Conservation (phyloP, 2,329 filamentous ascomycete genomes). For the Torrubiella hemipterigena region DNA sequence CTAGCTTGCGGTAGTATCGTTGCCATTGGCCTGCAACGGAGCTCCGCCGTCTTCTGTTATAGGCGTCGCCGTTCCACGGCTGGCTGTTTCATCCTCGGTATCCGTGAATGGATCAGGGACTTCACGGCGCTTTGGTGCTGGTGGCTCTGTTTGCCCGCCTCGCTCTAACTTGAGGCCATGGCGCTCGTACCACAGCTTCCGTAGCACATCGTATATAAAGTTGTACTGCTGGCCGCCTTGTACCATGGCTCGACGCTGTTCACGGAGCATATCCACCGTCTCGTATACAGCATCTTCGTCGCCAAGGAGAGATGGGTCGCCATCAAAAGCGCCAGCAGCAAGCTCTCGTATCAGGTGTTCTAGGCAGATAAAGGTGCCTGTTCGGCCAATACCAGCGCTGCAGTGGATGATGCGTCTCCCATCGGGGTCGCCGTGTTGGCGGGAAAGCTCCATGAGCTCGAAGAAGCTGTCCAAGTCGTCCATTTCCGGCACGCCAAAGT, state of each 20-base stretch:
- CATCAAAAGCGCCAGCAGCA: constrained; percentile 54
- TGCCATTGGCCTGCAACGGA: too few relatives aligned
- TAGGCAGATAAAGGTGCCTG: constrained; percentile 91
- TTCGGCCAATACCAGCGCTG: constrained; percentile 87
- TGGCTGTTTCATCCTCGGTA: too few relatives aligned
- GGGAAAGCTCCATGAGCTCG: constrained; percentile 56
- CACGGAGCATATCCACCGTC: constrained; percentile 67
- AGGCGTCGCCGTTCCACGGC: too few relatives aligned
- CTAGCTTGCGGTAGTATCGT: too few relatives aligned
- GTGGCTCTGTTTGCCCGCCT: too few relatives aligned
- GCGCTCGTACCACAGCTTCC: constrained; percentile 61
- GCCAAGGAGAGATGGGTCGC: constrained; percentile 15
- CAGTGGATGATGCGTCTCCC: constrained; percentile 71
- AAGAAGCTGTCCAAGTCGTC: constrained; percentile 58
- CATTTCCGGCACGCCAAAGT: constrained; percentile 70
- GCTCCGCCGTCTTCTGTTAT: too few relatives aligned
- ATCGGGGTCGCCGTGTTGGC: constrained; percentile 38
- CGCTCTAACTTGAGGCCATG: too few relatives aligned
- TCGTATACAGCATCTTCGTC: constrained; percentile 57
- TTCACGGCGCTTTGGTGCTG: too few relatives aligned
- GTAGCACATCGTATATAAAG: constrained; percentile 81
- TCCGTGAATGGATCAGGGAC: too few relatives aligned
- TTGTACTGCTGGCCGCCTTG: constrained; percentile 74
- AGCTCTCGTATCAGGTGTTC: constrained; percentile 82
- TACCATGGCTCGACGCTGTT: constrained; percentile 92